Percentiles rank a stretch among this genome's conserved stretches.
Evolutionary conservation across 139 green algal species (phyloP).

Genomic region (Haematococcus sp.): DNA sequence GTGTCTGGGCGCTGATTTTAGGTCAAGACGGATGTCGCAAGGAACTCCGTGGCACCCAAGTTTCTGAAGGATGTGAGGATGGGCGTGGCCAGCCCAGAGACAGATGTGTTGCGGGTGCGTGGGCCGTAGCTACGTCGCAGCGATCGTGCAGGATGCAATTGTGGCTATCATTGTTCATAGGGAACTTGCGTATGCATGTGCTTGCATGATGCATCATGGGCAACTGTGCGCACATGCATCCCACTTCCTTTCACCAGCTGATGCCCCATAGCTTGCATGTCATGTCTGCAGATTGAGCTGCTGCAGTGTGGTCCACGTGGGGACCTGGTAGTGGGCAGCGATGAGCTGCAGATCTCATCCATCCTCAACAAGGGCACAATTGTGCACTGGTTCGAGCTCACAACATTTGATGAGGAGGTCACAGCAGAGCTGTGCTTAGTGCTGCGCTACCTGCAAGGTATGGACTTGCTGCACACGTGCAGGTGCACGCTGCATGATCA

Average conservation of each 20-base stretch:
- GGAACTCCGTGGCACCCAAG: conserved; percentile 23
- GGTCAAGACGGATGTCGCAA: conserved; percentile 32
- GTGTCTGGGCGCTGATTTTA: conserved; percentile 2
- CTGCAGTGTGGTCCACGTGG: conserved; percentile 28
- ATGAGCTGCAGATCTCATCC: conserved; percentile 21
- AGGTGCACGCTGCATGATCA: too few species aligned
- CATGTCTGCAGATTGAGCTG: conserved; percentile 40
- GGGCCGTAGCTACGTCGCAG: too few species aligned
- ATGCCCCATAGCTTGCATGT: too few species aligned
- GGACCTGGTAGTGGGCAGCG: conserved; percentile 38
- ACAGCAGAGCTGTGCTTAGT: conserved; percentile 40
- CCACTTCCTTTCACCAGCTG: too few species aligned
- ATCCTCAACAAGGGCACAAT: conserved; percentile 34
- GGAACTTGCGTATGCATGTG: too few species aligned
- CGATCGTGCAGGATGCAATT: neutral
- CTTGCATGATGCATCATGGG: too few species aligned
- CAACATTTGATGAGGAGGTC: conserved; percentile 10
- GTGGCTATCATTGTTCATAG: too few species aligned
- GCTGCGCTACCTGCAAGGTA: conserved; percentile 40
- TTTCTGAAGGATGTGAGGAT: conserved; percentile 43
- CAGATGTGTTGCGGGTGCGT: conserved; percentile 26
- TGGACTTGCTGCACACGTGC: neutral
- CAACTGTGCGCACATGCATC: too few species aligned
- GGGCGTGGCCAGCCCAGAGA: conserved; percentile 14
- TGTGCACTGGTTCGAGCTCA: conserved; percentile 40